Conservation (phyloP, 257 asterid species). For the Rubia yunnanensis region DNA sequence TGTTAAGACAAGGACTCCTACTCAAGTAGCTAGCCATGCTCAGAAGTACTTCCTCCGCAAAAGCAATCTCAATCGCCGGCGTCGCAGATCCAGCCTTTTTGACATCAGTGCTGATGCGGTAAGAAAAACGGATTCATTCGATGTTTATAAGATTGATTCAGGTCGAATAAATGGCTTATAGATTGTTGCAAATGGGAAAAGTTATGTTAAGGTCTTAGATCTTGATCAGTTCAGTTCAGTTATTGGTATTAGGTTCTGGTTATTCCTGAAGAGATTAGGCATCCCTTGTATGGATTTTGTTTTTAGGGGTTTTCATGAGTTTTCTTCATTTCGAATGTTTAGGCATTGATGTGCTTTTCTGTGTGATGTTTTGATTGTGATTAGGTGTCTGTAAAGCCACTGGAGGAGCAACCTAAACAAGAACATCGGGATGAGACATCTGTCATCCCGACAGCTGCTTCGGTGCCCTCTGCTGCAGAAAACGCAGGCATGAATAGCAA, state of each 20-base stretch:
- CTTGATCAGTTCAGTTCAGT: not conserved
- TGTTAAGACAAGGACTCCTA: slow-evolving; percentile 84
- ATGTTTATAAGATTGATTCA: not conserved
- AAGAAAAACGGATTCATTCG: slow-evolving; percentile 7
- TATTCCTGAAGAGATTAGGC: not conserved
- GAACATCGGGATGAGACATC: slow-evolving; percentile 28
- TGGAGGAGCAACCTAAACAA: slow-evolving; percentile 27
- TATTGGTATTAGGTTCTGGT: not conserved
- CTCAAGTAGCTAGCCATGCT: slow-evolving; percentile 96
- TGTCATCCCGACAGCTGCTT: slow-evolving; percentile 15
- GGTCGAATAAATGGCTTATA: not conserved
- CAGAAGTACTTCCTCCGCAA: slow-evolving; percentile 83
- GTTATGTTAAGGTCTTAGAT: not conserved
- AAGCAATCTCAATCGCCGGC: slow-evolving; percentile 61
- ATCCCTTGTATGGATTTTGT: not conserved
- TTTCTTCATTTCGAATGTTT: not conserved
- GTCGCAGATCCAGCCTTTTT: slow-evolving; percentile 89
- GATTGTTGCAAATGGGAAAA: not conserved
- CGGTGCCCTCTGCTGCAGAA: slow-evolving; percentile 16
- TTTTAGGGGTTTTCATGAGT: not conserved
- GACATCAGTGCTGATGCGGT: slow-evolving; percentile 84
- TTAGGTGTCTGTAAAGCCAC: slow-evolving; percentile 56
- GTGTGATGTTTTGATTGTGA: not conserved
- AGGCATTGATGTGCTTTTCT: not conserved
- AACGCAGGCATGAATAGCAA: slow-evolving; percentile 12